Conservation (phyloP, 2,329 filamentous ascomycete species). For the Pseudogymnoascus sp. region DNA sequence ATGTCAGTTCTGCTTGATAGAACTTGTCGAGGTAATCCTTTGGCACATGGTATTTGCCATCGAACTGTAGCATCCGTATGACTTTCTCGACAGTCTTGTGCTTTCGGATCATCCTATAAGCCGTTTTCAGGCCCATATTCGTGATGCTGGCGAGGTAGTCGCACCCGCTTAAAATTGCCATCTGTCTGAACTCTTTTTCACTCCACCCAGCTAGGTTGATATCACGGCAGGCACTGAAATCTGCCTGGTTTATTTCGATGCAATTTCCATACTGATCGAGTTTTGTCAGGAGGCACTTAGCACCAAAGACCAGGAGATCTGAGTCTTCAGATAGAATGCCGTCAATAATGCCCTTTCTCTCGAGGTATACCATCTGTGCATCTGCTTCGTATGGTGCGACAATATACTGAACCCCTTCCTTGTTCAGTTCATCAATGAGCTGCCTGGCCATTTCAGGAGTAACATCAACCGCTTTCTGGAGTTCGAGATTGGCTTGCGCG, state of each 20-base stretch:
- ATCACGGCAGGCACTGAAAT: slow-evolving; percentile 84
- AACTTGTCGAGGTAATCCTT: slow-evolving; percentile 75
- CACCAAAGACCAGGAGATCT: slow-evolving; percentile 90
- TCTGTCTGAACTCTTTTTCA: slow-evolving; percentile 81
- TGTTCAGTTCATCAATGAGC: slow-evolving; percentile 86
- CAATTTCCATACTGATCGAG: slow-evolving; percentile 90
- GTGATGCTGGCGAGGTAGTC: slow-evolving; percentile 87
- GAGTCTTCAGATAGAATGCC: slow-evolving; percentile 96
- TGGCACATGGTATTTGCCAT: slow-evolving; percentile 76
- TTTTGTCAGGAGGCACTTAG: slow-evolving; percentile 84
- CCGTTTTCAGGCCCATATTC: slow-evolving; percentile 86
- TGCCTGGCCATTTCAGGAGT: slow-evolving; percentile 92
- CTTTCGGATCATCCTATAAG: slow-evolving; percentile 82
- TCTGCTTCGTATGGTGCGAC: slow-evolving; percentile 98
- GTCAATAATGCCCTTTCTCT: slow-evolving; percentile 72
- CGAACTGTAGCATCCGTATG: slow-evolving; percentile 76
- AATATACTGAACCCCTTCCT: slow-evolving; percentile 70
- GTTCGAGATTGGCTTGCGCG: slow-evolving; percentile 71
- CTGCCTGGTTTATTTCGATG: slow-evolving; percentile 79
- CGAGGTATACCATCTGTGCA: slow-evolving; percentile 90
- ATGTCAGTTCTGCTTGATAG: slow-evolving; percentile 81
- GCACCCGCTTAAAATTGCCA: slow-evolving; percentile 95
- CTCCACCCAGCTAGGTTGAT: slow-evolving; percentile 88
- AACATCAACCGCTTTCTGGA: slow-evolving; percentile 93
- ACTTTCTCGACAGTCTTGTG: slow-evolving; percentile 81